Conservation (phyloP, 1,284 basidiomycete genomes). For the Psilocybe mexicana region DNA sequence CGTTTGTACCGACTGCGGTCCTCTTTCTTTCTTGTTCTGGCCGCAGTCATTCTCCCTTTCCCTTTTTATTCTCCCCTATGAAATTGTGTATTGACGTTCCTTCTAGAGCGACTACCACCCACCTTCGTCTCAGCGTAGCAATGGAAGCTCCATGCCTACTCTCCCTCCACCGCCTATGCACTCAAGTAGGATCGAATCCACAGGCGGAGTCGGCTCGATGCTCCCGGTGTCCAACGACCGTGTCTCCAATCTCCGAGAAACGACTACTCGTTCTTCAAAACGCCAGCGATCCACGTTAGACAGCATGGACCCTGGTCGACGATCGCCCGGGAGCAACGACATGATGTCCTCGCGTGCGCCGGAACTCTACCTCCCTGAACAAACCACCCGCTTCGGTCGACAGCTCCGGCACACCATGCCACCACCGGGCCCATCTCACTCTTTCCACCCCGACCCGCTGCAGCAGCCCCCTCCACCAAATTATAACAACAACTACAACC, state of each 20-base stretch:
- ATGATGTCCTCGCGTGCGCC: conserved; percentile 13
- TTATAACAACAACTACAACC: conserved; percentile 16
- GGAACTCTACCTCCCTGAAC: conserved; percentile 20
- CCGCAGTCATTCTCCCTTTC: too few relatives aligned
- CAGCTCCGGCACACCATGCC: conserved; percentile 11
- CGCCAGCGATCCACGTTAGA: conserved; percentile 13
- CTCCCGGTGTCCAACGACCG: conserved; percentile 36
- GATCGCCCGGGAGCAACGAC: conserved; percentile 14
- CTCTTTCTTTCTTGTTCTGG: too few relatives aligned
- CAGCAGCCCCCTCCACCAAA: neutral
- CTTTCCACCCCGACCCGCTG: neutral
- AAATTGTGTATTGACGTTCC: too few relatives aligned
- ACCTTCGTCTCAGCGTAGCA: conserved; percentile 6
- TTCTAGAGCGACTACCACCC: conserved; percentile 16
- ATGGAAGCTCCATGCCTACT: neutral
- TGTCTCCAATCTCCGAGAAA: conserved; percentile 21
- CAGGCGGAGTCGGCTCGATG: conserved; percentile 19
- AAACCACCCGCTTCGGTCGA: conserved; percentile 1
- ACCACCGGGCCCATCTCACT: neutral
- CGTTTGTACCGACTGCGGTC: too few relatives aligned
- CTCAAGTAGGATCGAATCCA: neutral
- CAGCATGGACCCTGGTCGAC: conserved; percentile 14
- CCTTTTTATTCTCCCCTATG: too few relatives aligned
- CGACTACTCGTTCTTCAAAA: conserved; percentile 18
- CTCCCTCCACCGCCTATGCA: conserved; percentile 10